Evolutionary conservation across 257 asterid species (phyloP).

Genomic region (Nicotiana sylvestris): DNA sequence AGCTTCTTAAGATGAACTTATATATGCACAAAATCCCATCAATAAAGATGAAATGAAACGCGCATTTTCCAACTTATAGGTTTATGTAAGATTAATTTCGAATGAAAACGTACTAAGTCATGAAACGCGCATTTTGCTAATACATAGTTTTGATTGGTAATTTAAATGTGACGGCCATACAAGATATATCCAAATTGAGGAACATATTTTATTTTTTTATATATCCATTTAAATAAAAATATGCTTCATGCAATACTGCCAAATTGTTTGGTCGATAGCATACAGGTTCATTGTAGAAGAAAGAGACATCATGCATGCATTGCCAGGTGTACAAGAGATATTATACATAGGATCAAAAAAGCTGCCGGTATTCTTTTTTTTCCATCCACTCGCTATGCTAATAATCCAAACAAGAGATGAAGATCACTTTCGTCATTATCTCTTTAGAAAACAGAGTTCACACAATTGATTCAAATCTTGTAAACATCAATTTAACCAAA

Average conservation of each 20-base stretch:
- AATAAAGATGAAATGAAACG: too few relatives aligned
- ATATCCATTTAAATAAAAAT: neutral
- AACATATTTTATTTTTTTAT: neutral
- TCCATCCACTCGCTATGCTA: neutral
- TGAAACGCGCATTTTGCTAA: too few relatives aligned
- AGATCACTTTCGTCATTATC: neutral
- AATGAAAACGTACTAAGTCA: neutral
- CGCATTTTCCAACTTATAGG: too few relatives aligned
- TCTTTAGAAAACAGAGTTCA: neutral
- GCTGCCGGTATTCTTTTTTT: neutral
- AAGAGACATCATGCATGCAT: slow-evolving; percentile 18
- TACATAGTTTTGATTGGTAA: neutral
- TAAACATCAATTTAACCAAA: neutral
- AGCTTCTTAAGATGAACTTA: neutral
- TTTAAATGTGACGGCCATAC: neutral
- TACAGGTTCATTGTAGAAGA: neutral
- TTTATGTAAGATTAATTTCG: neutral
- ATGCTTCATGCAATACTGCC: neutral
- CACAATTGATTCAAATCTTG: neutral
- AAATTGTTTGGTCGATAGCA: neutral
- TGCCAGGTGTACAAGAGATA: slow-evolving; percentile 16
- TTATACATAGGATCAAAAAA: slow-evolving; percentile 11
- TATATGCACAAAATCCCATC: too few relatives aligned
- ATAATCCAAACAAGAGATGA: neutral
- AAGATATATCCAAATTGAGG: neutral